phyloP scores from a whole-genome alignment of 2,329 filamentous ascomycete species.

The Alternaria ventricosa region DNA sequence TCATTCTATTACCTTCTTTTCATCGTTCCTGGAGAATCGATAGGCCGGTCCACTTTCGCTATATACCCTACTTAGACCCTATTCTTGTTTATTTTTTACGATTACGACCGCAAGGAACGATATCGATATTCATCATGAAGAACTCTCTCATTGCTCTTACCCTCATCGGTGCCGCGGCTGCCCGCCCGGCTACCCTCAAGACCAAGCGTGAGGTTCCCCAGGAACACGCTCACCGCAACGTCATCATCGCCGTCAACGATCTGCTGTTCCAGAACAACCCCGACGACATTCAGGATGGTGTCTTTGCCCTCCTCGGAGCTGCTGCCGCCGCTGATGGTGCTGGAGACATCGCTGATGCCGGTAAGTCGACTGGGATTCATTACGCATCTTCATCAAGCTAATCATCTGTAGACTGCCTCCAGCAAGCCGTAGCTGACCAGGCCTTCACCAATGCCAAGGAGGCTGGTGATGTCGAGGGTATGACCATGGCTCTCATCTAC shows the following conservation, averaged over 20 bases:
- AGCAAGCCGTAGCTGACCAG: constrained; percentile 64
- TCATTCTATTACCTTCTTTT: constrained; percentile 38
- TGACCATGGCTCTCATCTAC: constrained; percentile 62
- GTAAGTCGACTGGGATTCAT: constrained; percentile 17
- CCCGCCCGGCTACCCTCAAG: constrained; percentile 31
- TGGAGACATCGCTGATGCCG: constrained; percentile 57
- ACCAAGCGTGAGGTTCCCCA: constrained; percentile 61
- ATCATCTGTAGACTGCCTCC: constrained; percentile 58
- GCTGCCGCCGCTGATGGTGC: constrained; percentile 57
- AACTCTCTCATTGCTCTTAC: constrained; percentile 39
- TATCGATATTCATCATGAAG: constrained; percentile 39
- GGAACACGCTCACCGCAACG: constrained; percentile 62
- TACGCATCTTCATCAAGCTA: constrained; percentile 4
- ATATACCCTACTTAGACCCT: constrained; percentile 15
- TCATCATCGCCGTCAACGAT: constrained; percentile 55
- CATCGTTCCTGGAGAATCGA: constrained; percentile 49
- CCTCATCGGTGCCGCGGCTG: constrained; percentile 38
- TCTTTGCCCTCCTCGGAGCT: constrained; percentile 62
- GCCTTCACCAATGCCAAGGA: constrained; percentile 67
- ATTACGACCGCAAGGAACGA: constrained; percentile 6
- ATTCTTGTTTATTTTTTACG: constrained; percentile 1
- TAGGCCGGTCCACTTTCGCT: constrained; percentile 43
- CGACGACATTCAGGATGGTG: constrained; percentile 55
- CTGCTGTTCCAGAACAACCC: constrained; percentile 58
- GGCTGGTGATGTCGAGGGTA: constrained; percentile 59